A percentile compares a stretch with the other conserved stretches of the same genome.
These are phyloP conservation scores for Bipolaris zeicola DNA, from an alignment of 2,329 filamentous ascomycete species.

Conservation along the genomic window DNA sequence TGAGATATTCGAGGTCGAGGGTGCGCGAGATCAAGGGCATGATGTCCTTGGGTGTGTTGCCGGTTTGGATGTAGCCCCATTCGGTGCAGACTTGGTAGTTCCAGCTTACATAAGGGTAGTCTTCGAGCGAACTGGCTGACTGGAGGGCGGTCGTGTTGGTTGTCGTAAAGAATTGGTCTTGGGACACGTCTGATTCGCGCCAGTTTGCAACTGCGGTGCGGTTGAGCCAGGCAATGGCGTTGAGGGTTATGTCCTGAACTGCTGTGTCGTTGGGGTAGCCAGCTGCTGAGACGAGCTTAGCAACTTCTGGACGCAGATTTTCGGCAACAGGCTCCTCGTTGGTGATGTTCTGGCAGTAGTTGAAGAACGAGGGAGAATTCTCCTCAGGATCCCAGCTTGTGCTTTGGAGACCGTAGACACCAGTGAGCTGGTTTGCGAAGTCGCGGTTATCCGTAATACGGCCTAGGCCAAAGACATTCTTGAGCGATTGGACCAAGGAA, in stretches of 20 bases:
- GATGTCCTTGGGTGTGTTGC: slow-evolving; percentile 67
- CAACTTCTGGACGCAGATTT: slow-evolving; percentile 48
- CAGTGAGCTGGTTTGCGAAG: slow-evolving; percentile 57
- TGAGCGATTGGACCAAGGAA: slow-evolving; percentile 53
- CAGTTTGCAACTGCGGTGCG: slow-evolving; percentile 51
- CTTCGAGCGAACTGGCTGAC: slow-evolving; percentile 20
- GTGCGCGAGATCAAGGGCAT: slow-evolving; percentile 75
- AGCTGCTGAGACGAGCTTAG: slow-evolving; percentile 54
- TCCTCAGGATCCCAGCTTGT: slow-evolving; percentile 63
- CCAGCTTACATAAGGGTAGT: slow-evolving; percentile 53
- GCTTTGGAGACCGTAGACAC: slow-evolving; percentile 60
- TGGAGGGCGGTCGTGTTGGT: slow-evolving; percentile 51
- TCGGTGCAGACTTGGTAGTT: slow-evolving; percentile 58
- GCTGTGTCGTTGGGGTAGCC: slow-evolving; percentile 53
- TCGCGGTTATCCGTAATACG: slow-evolving; percentile 58
- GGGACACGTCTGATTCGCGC: slow-evolving; percentile 38
- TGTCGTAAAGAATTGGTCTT: slow-evolving; percentile 59
- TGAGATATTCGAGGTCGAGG: slow-evolving; percentile 67
- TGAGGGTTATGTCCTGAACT: slow-evolving; percentile 60
- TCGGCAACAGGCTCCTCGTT: slow-evolving; percentile 43
- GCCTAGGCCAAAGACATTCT: slow-evolving; percentile 59
- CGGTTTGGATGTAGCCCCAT: slow-evolving; percentile 81
- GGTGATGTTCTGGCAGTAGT: slow-evolving; percentile 62
- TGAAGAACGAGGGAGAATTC: slow-evolving; percentile 54
- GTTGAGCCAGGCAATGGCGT: slow-evolving; percentile 63